Percentiles rank a stretch among this genome's conserved stretches.
Evolutionary conservation across 73 alveolate genomes (phyloP).

Genomic region (Paramecium octaurelia): DNA sequence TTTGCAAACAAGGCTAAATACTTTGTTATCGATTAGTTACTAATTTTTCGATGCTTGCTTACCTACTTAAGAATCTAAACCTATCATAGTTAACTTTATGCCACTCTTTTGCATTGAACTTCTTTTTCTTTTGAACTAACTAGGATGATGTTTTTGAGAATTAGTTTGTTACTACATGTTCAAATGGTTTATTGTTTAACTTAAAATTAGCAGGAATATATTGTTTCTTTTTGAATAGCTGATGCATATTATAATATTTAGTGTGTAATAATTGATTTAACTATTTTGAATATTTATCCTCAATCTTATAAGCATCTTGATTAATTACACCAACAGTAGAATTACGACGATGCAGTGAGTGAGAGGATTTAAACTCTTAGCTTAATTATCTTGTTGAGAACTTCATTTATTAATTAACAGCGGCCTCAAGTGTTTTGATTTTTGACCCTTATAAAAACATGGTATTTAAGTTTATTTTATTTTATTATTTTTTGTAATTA

Average conservation of each 20-base stretch:
- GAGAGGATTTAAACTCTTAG: background rate
- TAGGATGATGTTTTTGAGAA: background rate
- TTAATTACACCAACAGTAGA: background rate
- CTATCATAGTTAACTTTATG: background rate
- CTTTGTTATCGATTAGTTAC: background rate
- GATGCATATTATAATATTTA: background rate
- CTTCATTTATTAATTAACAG: background rate
- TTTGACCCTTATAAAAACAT: background rate
- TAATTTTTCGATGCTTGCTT: background rate
- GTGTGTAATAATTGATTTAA: background rate
- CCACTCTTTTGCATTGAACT: background rate
- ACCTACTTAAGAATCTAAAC: background rate
- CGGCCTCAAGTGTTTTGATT: background rate
- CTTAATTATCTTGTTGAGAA: background rate
- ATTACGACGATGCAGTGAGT: background rate
- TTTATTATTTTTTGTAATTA: background rate
- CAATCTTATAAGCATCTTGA: background rate
- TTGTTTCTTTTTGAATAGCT: background rate
- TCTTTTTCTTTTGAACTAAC: background rate
- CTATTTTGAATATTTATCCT: background rate
- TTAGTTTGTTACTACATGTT: background rate
- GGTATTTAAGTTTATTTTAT: background rate
- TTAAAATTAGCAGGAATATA: background rate
- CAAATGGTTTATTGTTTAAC: background rate
- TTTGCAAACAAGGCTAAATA: background rate